A percentile compares a stretch with the other conserved stretches of the same genome.
Conservation (phyloP, 495 filamentous ascomycete species). For the Trichoderma reesei region DNA sequence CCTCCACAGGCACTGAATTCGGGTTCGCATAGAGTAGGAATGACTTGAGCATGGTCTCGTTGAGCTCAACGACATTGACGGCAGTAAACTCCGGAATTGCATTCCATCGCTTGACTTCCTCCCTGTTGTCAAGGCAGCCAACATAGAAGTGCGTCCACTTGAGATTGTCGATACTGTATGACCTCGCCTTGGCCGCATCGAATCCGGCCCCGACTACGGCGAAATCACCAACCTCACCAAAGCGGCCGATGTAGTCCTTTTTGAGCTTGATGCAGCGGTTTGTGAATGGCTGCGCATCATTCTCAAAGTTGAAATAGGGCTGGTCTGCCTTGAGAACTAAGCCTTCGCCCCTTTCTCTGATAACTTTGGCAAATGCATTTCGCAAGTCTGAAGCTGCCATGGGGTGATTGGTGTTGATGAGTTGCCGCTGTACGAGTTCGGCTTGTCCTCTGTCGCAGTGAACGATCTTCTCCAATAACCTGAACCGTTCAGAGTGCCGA, state of each 20-base stretch:
- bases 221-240: slow-evolving; percentile 77
- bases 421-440: slow-evolving; percentile 48
- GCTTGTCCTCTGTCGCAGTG: slow-evolving; percentile 46
- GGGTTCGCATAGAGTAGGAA: slow-evolving; percentile 28
- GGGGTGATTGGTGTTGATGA: slow-evolving; percentile 49
- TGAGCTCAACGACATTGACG: slow-evolving; percentile 42
- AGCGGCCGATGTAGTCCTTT: slow-evolving; percentile 74
- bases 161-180: slow-evolving; percentile 36
- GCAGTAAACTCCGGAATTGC: slow-evolving; percentile 53
- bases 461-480: slow-evolving; percentile 49
- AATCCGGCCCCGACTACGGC: slow-evolving; percentile 64
- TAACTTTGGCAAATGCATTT: slow-evolving; percentile 53
- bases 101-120: slow-evolving; percentile 42
- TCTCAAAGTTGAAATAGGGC: slow-evolving; percentile 57
- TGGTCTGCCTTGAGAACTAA: slow-evolving; percentile 73
- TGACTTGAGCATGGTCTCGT: slow-evolving; percentile 23
- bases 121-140: slow-evolving; percentile 66
- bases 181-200: slow-evolving; percentile 46
- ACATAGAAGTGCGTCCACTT: slow-evolving; percentile 73
- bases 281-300: slow-evolving; percentile 23
- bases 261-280: slow-evolving; percentile 73
- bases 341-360: slow-evolving; percentile 60
- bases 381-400: slow-evolving; percentile 42
- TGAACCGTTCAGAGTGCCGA: slow-evolving; percentile 51
- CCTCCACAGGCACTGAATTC: slow-evolving; percentile 18